Evolutionary conservation across 2,329 filamentous ascomycete genomes (phyloP).

Genomic region (Neonectria sp.): DNA sequence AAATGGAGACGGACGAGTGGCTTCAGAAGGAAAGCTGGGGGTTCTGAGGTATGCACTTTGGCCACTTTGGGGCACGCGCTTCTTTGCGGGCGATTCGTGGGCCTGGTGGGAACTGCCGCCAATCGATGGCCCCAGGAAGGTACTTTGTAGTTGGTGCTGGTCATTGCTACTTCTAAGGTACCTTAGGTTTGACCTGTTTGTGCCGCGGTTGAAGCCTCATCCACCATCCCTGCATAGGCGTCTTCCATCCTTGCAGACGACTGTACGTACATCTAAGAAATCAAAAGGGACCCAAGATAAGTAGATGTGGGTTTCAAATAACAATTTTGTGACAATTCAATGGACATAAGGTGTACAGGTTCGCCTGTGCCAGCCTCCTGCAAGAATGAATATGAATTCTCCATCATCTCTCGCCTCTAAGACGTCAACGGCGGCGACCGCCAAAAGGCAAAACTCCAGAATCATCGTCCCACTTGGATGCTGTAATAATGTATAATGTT

Average conservation of each 20-base stretch:
- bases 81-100: background rate
- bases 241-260: conserved; percentile 7
- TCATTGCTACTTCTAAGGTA: background rate
- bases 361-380: too few relatives aligned
- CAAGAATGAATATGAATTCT: background rate
- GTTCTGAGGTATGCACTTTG: background rate
- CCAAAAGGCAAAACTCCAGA: conserved; percentile 22
- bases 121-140: background rate
- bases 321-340: background rate
- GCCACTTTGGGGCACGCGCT: conserved; percentile 1
- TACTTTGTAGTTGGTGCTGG: background rate
- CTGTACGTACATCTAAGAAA: background rate
- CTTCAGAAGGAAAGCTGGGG: conserved; percentile 4
- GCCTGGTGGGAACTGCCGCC: conserved; percentile 2
- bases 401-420: conserved; percentile 19
- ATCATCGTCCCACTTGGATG: conserved; percentile 4
- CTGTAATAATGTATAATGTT: conserved; percentile 19
- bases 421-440: conserved; percentile 8
- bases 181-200: background rate
- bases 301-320: background rate
- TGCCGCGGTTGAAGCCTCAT: background rate
- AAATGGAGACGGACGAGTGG: conserved; percentile 7
- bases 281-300: background rate
- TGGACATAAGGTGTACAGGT: too few relatives aligned
- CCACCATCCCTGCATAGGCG: conserved; percentile 4